Conservation (phyloP, 2,329 filamentous ascomycete genomes). For the Penicillium sp. region DNA sequence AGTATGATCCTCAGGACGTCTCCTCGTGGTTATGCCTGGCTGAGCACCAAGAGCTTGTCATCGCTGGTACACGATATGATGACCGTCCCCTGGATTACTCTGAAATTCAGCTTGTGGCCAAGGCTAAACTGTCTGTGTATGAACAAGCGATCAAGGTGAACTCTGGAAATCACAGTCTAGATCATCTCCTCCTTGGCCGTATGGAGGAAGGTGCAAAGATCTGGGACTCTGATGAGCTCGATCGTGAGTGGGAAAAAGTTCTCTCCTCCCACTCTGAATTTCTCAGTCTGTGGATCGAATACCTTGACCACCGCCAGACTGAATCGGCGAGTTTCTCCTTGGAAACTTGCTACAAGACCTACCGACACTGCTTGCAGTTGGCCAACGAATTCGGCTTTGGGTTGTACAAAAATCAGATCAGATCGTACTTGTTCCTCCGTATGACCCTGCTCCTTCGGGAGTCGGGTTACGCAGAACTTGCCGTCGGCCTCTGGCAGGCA, state of each 20-base stretch:
- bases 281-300: constrained; percentile 70
- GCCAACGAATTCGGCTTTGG: constrained; percentile 25
- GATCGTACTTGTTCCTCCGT: constrained; percentile 72
- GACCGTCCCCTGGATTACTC: constrained; percentile 53
- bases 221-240: constrained; percentile 67
- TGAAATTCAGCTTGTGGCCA: constrained; percentile 69
- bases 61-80: constrained; percentile 48
- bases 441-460: constrained; percentile 74
- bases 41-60: constrained; percentile 70
- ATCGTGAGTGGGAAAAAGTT: constrained; percentile 66
- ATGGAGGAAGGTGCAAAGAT: constrained; percentile 73
- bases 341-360: constrained; percentile 63
- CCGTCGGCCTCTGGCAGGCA: constrained; percentile 80
- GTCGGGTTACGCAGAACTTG: constrained; percentile 75
- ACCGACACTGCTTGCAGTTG: constrained; percentile 58
- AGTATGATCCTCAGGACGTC: constrained; percentile 66
- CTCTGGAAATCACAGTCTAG: constrained; percentile 48
- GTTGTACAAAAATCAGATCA: constrained; percentile 38
- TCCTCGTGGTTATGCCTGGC: constrained; percentile 78
- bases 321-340: constrained; percentile 67
- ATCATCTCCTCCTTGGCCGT: constrained; percentile 65
- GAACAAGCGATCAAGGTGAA: constrained; percentile 71
- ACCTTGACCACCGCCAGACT: constrained; percentile 71
- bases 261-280: constrained; percentile 58
- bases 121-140: constrained; percentile 78